Conservation (phyloP, 352 stramenopile genomes). For the Bremia lactucae region DNA sequence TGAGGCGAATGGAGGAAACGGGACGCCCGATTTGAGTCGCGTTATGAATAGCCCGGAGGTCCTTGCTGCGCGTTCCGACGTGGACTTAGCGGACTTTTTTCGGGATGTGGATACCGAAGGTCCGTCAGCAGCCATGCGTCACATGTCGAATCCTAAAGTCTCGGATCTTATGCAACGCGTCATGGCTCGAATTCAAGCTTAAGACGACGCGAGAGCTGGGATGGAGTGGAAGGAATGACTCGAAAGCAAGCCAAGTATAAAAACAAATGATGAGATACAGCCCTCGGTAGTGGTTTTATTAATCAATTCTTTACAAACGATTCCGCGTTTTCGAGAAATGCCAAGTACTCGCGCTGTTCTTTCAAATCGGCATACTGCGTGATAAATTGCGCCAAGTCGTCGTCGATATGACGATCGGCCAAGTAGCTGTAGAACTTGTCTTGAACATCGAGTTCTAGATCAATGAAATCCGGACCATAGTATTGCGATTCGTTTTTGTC, state of each 20-base stretch:
- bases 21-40: constrained; percentile 61
- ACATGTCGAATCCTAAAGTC: constrained; percentile 84
- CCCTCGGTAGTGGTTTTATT: too few species aligned
- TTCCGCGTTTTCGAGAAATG: constrained; percentile 58
- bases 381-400: constrained; percentile 80
- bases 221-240: too few species aligned
- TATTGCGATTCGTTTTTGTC: constrained; percentile 57
- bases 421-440: constrained; percentile 75
- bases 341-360: constrained; percentile 77
- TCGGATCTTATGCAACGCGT: constrained; percentile 66
- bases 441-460: constrained; percentile 79
- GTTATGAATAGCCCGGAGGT: constrained; percentile 72
- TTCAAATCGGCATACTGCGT: constrained; percentile 76
- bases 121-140: constrained; percentile 68
- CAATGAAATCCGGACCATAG: constrained; percentile 70
- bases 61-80: constrained; percentile 53
- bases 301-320: constrained; percentile 66
- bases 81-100: constrained; percentile 73
- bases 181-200: constrained; percentile 51
- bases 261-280: too few species aligned
- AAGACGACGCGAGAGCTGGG: constrained; percentile 9
- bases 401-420: constrained; percentile 64
- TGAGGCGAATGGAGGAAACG: constrained; percentile 20
- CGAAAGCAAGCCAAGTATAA: constrained; percentile 1
- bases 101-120: constrained; percentile 65